Evolutionary conservation across 1,284 basidiomycete species (phyloP).

Genomic region (Macrocystidia cucumis): DNA sequence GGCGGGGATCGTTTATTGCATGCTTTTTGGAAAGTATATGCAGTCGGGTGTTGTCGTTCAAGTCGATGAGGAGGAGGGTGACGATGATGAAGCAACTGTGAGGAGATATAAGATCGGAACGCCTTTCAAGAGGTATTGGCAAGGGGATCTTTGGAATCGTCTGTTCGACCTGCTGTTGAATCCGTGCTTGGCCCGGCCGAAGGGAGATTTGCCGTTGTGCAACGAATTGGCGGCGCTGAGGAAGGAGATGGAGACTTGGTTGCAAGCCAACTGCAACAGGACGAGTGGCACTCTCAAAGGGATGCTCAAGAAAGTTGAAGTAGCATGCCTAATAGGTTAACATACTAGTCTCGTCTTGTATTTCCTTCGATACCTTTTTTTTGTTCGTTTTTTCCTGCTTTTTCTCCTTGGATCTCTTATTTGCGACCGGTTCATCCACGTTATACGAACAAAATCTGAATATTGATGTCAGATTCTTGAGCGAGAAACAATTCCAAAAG

Average conservation of each 20-base stretch:
- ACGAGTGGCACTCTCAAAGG: constrained; percentile 84
- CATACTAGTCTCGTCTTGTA: too few species aligned
- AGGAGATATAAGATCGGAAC: constrained; percentile 60
- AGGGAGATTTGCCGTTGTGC: constrained; percentile 62
- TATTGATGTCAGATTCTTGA: too few species aligned
- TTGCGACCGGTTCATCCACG: too few species aligned
- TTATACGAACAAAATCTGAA: too few species aligned
- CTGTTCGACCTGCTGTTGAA: constrained; percentile 89
- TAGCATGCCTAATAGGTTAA: constrained; percentile 27
- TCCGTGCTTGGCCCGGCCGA: constrained; percentile 46
- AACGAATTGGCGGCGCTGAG: constrained; percentile 61
- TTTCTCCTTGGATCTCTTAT: too few species aligned
- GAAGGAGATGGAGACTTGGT: constrained; percentile 82
- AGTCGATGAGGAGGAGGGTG: constrained; percentile 22
- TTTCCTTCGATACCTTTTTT: constrained; percentile 10
- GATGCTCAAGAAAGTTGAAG: constrained; percentile 74
- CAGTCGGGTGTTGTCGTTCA: constrained; percentile 52
- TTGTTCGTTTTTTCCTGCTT: constrained; percentile 8
- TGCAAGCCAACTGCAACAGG: constrained; percentile 76
- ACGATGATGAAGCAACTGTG: too few species aligned
- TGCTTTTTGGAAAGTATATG: constrained; percentile 96
- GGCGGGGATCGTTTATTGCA: constrained; percentile 88
- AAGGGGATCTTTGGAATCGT: constrained; percentile 78
- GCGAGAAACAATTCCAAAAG: too few species aligned
- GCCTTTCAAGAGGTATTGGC: constrained; percentile 94